phyloP scores from a whole-genome alignment of 768 basidiomycete species.

The Leccinum rimulosum region DNA sequence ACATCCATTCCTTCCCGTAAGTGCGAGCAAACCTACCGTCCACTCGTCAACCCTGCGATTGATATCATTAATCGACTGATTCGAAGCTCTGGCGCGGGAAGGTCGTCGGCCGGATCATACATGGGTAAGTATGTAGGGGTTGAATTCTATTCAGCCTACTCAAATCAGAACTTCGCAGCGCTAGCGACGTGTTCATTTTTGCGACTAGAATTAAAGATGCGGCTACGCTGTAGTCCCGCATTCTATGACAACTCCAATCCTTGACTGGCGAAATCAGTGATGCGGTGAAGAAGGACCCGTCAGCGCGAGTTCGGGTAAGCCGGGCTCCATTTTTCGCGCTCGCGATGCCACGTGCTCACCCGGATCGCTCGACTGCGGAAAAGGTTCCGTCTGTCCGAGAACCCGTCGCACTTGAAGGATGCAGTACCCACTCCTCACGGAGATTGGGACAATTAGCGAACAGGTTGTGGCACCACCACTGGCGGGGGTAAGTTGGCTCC shows the following conservation, averaged over 20 bases:
- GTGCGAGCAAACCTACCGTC: slow-evolving; percentile 6
- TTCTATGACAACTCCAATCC: slow-evolving; percentile 8
- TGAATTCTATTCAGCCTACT: not conserved
- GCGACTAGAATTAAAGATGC: slow-evolving; percentile 6
- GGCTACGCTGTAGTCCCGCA: not conserved
- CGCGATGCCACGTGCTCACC: not conserved
- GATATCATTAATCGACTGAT: not conserved
- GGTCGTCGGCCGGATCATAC: slow-evolving; percentile 25
- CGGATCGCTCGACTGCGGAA: slow-evolving; percentile 8
- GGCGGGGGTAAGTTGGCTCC: slow-evolving; percentile 5
- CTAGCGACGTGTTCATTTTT: not conserved
- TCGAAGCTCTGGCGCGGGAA: not conserved
- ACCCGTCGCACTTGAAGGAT: slow-evolving; percentile 1
- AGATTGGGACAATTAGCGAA: slow-evolving; percentile 1
- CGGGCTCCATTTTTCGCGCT: slow-evolving; percentile 11
- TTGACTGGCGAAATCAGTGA: slow-evolving; percentile 1
- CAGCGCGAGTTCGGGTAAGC: not conserved
- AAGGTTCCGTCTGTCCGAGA: slow-evolving; percentile 1
- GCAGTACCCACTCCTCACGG: slow-evolving; percentile 3
- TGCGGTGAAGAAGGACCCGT: not conserved
- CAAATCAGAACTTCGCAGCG: slow-evolving; percentile 3
- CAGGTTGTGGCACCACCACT: not conserved
- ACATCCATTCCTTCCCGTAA: slow-evolving; percentile 16
- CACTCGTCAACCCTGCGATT: not conserved
- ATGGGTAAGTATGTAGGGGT: not conserved